These are phyloP conservation scores for Calonectria henricotiae DNA, from an alignment of 2,329 filamentous ascomycete genomes.

Conservation along the genomic window DNA sequence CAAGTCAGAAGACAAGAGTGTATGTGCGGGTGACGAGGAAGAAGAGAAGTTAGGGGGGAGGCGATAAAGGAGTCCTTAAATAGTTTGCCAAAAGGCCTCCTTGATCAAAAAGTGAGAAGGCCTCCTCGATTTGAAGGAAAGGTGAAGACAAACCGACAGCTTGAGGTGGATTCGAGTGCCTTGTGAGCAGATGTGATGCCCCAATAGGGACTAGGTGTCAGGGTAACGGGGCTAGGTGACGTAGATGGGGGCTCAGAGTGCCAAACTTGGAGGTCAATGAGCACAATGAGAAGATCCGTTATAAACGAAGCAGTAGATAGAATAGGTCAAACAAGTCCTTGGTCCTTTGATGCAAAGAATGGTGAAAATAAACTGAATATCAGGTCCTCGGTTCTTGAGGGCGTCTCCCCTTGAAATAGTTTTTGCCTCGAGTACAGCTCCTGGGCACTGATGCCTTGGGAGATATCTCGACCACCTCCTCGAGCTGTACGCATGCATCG, in stretches of 20 bases:
- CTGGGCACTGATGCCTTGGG: too few species aligned
- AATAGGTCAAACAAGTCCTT: not conserved
- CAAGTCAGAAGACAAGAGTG: not conserved
- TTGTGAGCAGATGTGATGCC: not conserved
- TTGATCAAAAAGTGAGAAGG: constrained; percentile 6
- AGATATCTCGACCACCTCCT: not conserved
- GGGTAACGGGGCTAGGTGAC: constrained; percentile 1
- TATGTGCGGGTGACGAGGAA: not conserved
- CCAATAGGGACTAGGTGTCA: not conserved
- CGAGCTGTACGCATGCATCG: not conserved
- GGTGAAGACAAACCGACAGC: not conserved
- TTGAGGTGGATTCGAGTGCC: constrained; percentile 1
- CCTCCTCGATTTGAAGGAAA: not conserved
- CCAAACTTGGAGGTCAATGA: constrained; percentile 8
- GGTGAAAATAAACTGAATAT: not conserved
- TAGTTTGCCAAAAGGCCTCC: not conserved
- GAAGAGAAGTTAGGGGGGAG: not conserved
- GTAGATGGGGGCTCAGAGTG: not conserved
- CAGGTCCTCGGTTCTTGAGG: not conserved
- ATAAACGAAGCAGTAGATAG: not conserved
- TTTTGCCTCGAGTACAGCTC: not conserved
- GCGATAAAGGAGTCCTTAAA: not conserved
- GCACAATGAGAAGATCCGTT: not conserved
- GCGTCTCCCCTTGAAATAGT: not conserved
- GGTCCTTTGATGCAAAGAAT: constrained; percentile 1